phyloP scores from a whole-genome alignment of 345 rosid genomes.

The Nephelium lappaceum region DNA sequence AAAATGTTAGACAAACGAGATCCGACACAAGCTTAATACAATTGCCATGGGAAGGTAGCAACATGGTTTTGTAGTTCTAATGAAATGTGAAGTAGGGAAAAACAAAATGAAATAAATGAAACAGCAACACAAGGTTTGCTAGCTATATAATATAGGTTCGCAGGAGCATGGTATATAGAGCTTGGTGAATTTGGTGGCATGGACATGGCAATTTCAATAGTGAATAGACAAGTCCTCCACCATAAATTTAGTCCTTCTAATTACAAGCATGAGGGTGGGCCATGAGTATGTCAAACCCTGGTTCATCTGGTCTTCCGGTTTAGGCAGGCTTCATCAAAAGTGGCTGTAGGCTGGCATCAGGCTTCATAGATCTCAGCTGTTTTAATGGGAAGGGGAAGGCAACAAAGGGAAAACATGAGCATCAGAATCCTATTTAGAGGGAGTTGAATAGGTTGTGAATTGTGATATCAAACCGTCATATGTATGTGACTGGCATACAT shows the following conservation, averaged over 20 bases:
- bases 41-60: slow-evolving; percentile 31
- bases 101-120: slow-evolving; percentile 24
- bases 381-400: slow-evolving; percentile 75
- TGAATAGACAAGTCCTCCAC: slow-evolving; percentile 47
- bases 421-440: slow-evolving; percentile 76
- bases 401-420: slow-evolving; percentile 67
- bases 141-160: slow-evolving; percentile 60
- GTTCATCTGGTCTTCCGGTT: slow-evolving; percentile 95
- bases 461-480: slow-evolving; percentile 47
- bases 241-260: slow-evolving; percentile 65
- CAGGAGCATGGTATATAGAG: slow-evolving; percentile 46
- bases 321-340: slow-evolving; percentile 87
- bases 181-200: slow-evolving; percentile 64
- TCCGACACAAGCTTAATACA: slow-evolving; percentile 35
- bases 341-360: slow-evolving; percentile 86
- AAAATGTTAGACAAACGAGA: slow-evolving; percentile 13
- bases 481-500: slow-evolving; percentile 28
- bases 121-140: slow-evolving; percentile 46
- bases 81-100: slow-evolving; percentile 26
- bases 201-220: slow-evolving; percentile 55
- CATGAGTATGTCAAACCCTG: slow-evolving; percentile 61
- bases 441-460: slow-evolving; percentile 60
- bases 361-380: slow-evolving; percentile 94
- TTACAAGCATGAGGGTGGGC: slow-evolving; percentile 78
- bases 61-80: slow-evolving; percentile 35